phyloP scores from a whole-genome alignment of 2,329 filamentous ascomycete genomes.

The Colletotrichum viniferum region DNA sequence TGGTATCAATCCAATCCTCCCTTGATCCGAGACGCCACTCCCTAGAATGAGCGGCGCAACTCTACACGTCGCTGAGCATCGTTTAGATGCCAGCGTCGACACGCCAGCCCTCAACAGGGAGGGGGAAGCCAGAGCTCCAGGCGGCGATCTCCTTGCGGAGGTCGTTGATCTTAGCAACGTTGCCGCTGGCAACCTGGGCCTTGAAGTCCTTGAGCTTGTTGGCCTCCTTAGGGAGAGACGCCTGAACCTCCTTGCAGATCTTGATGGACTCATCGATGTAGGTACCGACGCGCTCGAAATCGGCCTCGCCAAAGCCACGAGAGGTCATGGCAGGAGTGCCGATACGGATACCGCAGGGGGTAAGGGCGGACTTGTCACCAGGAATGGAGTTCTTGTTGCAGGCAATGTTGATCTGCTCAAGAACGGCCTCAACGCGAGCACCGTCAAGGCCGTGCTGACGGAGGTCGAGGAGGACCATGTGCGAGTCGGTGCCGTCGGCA shows the following conservation, averaged over 20 bases:
- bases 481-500: slow-evolving; percentile 93
- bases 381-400: slow-evolving; percentile 99
- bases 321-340: slow-evolving; percentile 97
- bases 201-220: slow-evolving; percentile 99
- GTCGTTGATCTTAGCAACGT: slow-evolving; percentile 80
- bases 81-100: slow-evolving; percentile 62
- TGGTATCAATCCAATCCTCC: slow-evolving; percentile 7
- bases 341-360: slow-evolving; percentile 92
- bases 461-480: slow-evolving; percentile 95
- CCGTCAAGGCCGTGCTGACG: slow-evolving; percentile 87
- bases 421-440: slow-evolving; percentile 91
- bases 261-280: slow-evolving; percentile 93
- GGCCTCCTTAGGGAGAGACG: slow-evolving; percentile 85
- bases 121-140: slow-evolving; percentile 91
- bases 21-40: not conserved
- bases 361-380: slow-evolving; percentile 95
- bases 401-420: slow-evolving; percentile 98
- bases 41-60: not conserved
- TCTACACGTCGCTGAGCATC: not conserved
- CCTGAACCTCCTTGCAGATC: slow-evolving; percentile 88
- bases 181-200: slow-evolving; percentile 81
- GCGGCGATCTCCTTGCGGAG: slow-evolving; percentile 87
- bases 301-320: slow-evolving; percentile 88
- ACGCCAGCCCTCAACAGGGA: slow-evolving; percentile 81
- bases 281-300: slow-evolving; percentile 86